These are phyloP conservation scores for Ceratobasidium sp. DNA, from an alignment of 1,284 basidiomycete genomes.

Conservation along the genomic window DNA sequence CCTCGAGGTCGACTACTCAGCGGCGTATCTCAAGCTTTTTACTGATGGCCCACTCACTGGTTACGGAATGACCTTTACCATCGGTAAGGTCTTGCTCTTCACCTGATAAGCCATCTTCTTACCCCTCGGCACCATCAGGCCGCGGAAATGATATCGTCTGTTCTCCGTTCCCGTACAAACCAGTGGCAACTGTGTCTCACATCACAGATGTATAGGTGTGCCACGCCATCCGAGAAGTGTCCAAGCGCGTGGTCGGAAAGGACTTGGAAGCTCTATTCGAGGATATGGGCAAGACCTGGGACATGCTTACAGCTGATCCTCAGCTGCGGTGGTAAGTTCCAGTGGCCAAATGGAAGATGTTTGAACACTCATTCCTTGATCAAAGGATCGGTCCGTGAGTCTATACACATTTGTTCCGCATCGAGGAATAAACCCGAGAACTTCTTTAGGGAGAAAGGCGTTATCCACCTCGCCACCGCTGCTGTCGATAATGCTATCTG, in stretches of 20 bases:
- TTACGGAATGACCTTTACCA: conserved; percentile 96
- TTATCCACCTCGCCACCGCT: conserved; percentile 84
- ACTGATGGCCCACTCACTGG: conserved; percentile 79
- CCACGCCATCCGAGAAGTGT: conserved; percentile 81
- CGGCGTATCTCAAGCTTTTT: conserved; percentile 86
- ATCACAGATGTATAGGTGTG: conserved; percentile 68
- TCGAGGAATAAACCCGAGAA: background rate
- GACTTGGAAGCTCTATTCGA: conserved; percentile 85
- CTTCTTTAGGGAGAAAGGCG: conserved; percentile 61
- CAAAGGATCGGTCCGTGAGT: conserved; percentile 45
- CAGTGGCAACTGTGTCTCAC: background rate
- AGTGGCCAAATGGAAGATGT: background rate
- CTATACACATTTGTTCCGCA: background rate
- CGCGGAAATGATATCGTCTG: conserved; percentile 91
- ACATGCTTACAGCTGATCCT: conserved; percentile 83
- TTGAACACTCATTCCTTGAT: no score
- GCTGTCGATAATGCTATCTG: conserved; percentile 86
- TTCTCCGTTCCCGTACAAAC: conserved; percentile 46
- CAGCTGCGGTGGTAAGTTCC: conserved; percentile 86
- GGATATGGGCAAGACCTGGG: conserved; percentile 89
- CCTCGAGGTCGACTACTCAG: conserved; percentile 94
- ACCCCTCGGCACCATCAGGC: conserved; percentile 15
- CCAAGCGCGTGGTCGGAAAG: conserved; percentile 83
- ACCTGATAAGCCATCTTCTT: background rate
- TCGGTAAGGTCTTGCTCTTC: conserved; percentile 64